Evolutionary conservation across 2,329 filamentous ascomycete species (phyloP), one percentile per base, ranked within the genome.

Genomic region (Monosporascus sp.): DNA sequence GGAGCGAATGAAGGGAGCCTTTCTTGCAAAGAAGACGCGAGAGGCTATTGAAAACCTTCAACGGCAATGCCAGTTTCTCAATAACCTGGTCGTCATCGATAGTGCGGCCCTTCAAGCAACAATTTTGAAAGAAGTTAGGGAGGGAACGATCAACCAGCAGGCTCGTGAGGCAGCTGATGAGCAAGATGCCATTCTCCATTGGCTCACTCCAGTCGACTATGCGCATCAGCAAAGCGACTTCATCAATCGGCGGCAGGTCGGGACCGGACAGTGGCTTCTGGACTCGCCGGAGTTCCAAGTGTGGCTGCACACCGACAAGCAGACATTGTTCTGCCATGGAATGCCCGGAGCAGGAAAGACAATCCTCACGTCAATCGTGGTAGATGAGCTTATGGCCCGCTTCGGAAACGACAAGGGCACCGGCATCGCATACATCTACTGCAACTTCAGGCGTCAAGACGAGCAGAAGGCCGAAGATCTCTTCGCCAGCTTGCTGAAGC

Each of bases 311-410:
- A 24, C 20, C 7, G 1, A 52, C 0, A 55, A 58, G 1, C 55
- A 67, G 22, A 75, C 65, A 0, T 53, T 81, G 0, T 78, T 76
- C 52, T 80, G 75, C 54, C 69, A 68, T 3, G 75, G 75, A 0
- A 75, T 76, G 15, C 75, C 76, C 1, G 76, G 76, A 9, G 72
- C 75, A 0, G 75, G 76, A 0, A 81, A 80, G 59, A 79, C 75
- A 0, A 74, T 77, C 7, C 52, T 76, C 1, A 62, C 72, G 0
- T 68, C 75, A 0, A 68, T 72, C 17, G 67, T 75, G 0, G 56
- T 80, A 0, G 63, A 79, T 3, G 24, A 77, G 15, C 63, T 81
- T 1, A 20, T 37, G 5, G 54, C 47, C 1, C 41, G 39, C 2
- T 69, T 66, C 37, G n/a, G n/a, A 11, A 31, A 8, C 18, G 43